Evolutionary conservation across 139 green algal species (phyloP).

Genomic region (Chlamydomonas sphaeroides): DNA sequence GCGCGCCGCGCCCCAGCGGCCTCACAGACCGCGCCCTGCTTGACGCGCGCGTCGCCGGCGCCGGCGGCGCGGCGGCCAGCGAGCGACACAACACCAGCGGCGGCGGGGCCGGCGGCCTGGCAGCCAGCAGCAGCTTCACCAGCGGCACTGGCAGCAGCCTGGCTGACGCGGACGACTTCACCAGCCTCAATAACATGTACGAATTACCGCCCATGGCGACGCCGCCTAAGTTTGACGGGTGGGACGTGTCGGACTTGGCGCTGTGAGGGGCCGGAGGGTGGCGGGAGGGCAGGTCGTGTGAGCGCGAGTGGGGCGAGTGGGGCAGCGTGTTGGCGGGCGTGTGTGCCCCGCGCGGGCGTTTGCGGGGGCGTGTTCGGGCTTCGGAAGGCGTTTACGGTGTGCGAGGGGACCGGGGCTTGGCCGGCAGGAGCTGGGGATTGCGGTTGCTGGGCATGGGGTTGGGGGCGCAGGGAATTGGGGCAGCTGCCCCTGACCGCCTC

Average conservation of each 20-base stretch:
- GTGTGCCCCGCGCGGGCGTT: too few relatives aligned
- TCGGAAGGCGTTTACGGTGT: too few relatives aligned
- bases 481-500: too few relatives aligned
- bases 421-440: too few relatives aligned
- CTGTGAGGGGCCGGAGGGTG: not conserved
- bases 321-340: too few relatives aligned
- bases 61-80: not conserved
- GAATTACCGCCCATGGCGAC: slow-evolving; percentile 34
- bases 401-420: too few relatives aligned
- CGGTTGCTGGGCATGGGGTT: too few relatives aligned
- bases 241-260: not conserved
- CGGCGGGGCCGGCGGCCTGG: not conserved
- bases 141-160: slow-evolving; percentile 22
- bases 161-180: slow-evolving; percentile 10
- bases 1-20: too few relatives aligned
- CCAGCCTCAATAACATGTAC: slow-evolving; percentile 4
- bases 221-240: slow-evolving; percentile 33
- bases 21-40: not conserved
- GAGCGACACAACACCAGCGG: not conserved
- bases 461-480: too few relatives aligned
- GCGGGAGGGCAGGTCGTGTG: too few relatives aligned
- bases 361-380: too few relatives aligned
- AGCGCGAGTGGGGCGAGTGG: too few relatives aligned
- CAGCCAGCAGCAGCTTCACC: slow-evolving; percentile 32
- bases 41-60: not conserved